These are phyloP conservation scores for Trametes versicolor DNA, from an alignment of 1,284 basidiomycete species.

Conservation along the genomic window DNA sequence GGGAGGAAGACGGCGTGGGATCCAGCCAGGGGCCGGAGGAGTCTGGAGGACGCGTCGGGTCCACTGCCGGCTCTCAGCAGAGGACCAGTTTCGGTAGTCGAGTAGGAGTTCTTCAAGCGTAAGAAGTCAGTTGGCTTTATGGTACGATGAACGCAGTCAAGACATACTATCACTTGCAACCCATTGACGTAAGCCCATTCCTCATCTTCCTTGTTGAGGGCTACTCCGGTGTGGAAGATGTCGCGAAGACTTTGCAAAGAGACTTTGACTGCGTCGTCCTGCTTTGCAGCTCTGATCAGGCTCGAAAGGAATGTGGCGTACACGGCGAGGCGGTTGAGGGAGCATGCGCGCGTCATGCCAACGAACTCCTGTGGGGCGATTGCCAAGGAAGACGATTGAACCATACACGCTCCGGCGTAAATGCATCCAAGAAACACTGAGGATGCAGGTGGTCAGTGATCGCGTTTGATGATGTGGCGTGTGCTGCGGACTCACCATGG, in stretches of 20 bases:
- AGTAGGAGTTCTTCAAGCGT: constrained; percentile 14
- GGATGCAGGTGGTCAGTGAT: background rate
- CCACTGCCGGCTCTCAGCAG: constrained; percentile 14
- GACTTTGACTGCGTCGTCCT: constrained; percentile 7
- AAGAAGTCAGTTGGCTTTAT: background rate
- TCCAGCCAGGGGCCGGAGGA: constrained; percentile 22
- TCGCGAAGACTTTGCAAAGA: background rate
- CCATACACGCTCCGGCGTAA: constrained; percentile 23
- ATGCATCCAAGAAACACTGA: constrained; percentile 21
- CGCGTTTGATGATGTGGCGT: too few species aligned
- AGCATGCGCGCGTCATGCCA: constrained; percentile 19
- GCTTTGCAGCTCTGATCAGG: constrained; percentile 21
- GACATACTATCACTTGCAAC: constrained; percentile 18
- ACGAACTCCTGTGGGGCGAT: constrained; percentile 24
- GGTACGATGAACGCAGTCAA: too few species aligned
- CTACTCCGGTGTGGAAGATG: constrained; percentile 8
- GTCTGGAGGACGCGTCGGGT: constrained; percentile 5
- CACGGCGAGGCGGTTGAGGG: constrained; percentile 21
- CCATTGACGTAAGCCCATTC: constrained; percentile 26
- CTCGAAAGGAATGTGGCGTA: constrained; percentile 29
- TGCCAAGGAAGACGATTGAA: constrained; percentile 27
- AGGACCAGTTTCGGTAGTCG: constrained; percentile 28
- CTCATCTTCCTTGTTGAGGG: constrained; percentile 28
- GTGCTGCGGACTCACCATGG: constrained; percentile 19
- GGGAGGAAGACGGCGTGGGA: constrained; percentile 19